A percentile compares a stretch with the other conserved stretches of the same genome.
Evolutionary conservation across 176 grass and related monocot genomes (phyloP).

Genomic region (Stipa capillata): DNA sequence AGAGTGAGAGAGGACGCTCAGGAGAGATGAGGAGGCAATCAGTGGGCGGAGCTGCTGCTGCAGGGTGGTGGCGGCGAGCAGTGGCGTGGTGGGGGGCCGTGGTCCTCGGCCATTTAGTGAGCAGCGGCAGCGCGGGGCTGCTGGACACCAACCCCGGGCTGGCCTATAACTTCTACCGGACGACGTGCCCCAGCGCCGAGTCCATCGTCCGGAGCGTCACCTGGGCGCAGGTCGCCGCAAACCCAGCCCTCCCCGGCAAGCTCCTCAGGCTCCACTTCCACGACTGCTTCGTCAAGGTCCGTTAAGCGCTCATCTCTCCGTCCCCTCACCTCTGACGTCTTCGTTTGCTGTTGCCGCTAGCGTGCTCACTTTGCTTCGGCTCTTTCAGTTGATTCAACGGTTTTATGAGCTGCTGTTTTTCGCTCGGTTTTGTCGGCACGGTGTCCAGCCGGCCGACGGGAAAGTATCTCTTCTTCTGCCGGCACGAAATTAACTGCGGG

Average conservation of each 20-base stretch:
- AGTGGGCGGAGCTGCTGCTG: not conserved
- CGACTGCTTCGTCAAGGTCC: constrained; percentile 66
- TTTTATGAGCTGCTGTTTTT: too few relatives aligned
- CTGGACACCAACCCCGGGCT: constrained; percentile 36
- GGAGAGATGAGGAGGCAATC: not conserved
- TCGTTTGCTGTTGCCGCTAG: too few relatives aligned
- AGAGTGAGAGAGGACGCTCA: not conserved
- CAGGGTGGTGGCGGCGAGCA: not conserved
- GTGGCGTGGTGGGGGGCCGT: constrained; percentile 7
- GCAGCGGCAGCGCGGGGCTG: constrained; percentile 14
- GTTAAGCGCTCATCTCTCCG: too few relatives aligned
- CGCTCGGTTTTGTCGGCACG: not conserved
- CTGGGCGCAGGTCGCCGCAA: constrained; percentile 30
- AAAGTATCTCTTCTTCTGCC: not conserved
- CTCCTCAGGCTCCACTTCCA: constrained; percentile 67
- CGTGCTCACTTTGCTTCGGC: too few relatives aligned
- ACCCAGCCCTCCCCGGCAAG: constrained; percentile 26
- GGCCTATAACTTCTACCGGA: constrained; percentile 57
- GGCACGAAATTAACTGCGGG: constrained; percentile 1
- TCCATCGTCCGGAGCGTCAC: constrained; percentile 26
- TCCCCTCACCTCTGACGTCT: too few relatives aligned
- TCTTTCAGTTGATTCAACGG: too few relatives aligned
- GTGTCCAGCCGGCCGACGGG: not conserved
- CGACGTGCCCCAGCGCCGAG: constrained; percentile 39
- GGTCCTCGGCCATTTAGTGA: constrained; percentile 17